Evolutionary conservation across 2,329 filamentous ascomycete genomes (phyloP).

Genomic region (Trichothecium sympodiale): DNA sequence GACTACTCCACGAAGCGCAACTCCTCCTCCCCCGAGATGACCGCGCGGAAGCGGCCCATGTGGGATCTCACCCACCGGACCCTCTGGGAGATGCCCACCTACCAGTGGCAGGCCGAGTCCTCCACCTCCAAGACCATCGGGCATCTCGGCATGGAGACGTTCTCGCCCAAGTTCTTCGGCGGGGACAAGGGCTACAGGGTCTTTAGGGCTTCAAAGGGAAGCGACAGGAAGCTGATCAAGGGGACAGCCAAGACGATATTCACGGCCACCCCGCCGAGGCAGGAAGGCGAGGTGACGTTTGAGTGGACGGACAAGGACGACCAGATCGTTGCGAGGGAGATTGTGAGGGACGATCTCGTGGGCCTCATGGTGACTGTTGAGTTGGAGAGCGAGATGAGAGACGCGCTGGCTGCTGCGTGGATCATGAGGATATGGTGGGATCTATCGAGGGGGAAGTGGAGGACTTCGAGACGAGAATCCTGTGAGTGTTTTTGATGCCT

Average conservation of each 20-base stretch:
- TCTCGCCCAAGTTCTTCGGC: slow-evolving; percentile 12
- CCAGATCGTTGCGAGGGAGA: slow-evolving; percentile 20
- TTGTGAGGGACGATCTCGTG: slow-evolving; percentile 14
- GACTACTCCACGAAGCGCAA: slow-evolving; percentile 15
- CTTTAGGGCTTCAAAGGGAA: slow-evolving; percentile 15
- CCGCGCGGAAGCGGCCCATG: slow-evolving; percentile 18
- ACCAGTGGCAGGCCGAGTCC: slow-evolving; percentile 21
- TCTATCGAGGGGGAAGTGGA: slow-evolving; percentile 19
- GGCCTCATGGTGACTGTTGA: slow-evolving; percentile 19
- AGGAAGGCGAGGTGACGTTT: slow-evolving; percentile 13
- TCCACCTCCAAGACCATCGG: slow-evolving; percentile 16
- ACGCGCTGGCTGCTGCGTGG: slow-evolving; percentile 24
- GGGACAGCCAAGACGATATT: slow-evolving; percentile 14
- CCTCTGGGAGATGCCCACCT: slow-evolving; percentile 14
- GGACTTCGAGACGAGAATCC: too few relatives aligned
- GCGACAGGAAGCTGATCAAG: slow-evolving; percentile 12
- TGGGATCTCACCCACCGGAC: slow-evolving; percentile 23
- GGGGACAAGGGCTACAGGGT: slow-evolving; percentile 15
- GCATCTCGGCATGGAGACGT: slow-evolving; percentile 17
- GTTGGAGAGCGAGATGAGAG: slow-evolving; percentile 16
- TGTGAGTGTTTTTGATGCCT: too few relatives aligned
- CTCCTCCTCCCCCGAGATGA: slow-evolving; percentile 13
- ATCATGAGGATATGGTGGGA: slow-evolving; percentile 22
- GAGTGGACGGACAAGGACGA: slow-evolving; percentile 20
- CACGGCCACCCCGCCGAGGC: slow-evolving; percentile 12